These are phyloP conservation scores for Sungouiella blattae DNA, from an alignment of 805 yeast genomes.

Conservation along the genomic window DNA sequence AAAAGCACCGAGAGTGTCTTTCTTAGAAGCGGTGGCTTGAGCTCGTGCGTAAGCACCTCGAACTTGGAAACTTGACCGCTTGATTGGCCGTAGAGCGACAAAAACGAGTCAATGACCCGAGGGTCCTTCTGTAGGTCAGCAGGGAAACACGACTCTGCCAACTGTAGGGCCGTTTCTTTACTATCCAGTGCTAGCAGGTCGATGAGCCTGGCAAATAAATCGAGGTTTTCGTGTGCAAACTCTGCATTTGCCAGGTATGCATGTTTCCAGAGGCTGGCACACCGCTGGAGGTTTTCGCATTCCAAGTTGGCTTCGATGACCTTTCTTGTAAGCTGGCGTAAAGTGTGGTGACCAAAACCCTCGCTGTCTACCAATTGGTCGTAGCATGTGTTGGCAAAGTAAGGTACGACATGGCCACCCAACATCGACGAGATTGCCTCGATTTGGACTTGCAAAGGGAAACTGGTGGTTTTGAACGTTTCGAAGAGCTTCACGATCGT, in stretches of 20 bases:
- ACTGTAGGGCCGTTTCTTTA: not conserved
- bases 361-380: constrained; percentile 4
- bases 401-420: constrained; percentile 8
- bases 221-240: constrained; percentile 5
- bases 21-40: constrained; percentile 30
- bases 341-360: not conserved
- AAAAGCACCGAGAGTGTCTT: constrained; percentile 33
- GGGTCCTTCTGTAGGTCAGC: constrained; percentile 5
- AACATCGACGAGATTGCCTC: constrained; percentile 10
- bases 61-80: constrained; percentile 8
- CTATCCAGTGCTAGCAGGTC: not conserved
- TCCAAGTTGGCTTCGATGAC: constrained; percentile 12
- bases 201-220: constrained; percentile 2
- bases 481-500: constrained; percentile 9
- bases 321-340: not conserved
- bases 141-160: constrained; percentile 5
- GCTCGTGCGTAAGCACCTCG: constrained; percentile 17
- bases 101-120: constrained; percentile 10
- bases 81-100: constrained; percentile 18
- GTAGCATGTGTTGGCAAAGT: constrained; percentile 16
- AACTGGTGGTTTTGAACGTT: not conserved
- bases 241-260: not conserved
- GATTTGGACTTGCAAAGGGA: constrained; percentile 2
- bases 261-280: constrained; percentile 16
- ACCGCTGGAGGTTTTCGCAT: constrained; percentile 12